Base-by-base conservation (phyloP, 768 basidiomycete genomes). In the Kwoniella europaea region DNA sequence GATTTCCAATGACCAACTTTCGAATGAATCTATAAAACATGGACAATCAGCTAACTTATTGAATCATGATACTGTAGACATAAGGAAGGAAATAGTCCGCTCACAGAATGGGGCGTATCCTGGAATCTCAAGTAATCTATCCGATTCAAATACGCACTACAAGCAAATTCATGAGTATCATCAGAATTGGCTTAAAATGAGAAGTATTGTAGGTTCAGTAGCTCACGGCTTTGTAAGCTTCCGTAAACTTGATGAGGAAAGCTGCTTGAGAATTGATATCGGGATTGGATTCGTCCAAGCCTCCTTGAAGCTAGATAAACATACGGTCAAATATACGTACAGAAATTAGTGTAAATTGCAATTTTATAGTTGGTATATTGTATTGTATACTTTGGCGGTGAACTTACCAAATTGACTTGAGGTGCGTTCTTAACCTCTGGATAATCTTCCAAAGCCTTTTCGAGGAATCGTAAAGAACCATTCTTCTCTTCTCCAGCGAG, bases 41-140 rank as follows among this genome's bases (percentile, higher is more conserved):
- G 24, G 10, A n/a, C 15, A 20, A 55, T 55, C 15, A 55, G 54
- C 54, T 55, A 24, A 24, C 24, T 24, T 24, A 13, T 10, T 20
- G 2, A 4, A 20, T 55, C 10, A 16, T 15, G 50, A 52, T 5
- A 52, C 20, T 52, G 20, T 52, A 16, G 9, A 3, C 50, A 57
- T 57, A 29, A 22, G 4, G n/a, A n/a, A 29, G 13, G 20, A 10
- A 13, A 13, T 20, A 13, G 1, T 9, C 24, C 2, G 63, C 71
- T 68, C 27, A 72, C 71, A 42, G 71, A 72, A 72, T 10, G 71
- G 67, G 6, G 54, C n/a, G 56, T 68, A 68, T n/a, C 71, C 71
- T 10, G 71, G 61, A 20, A 72, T 22, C 12, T 68, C 65, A 15
- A 72, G 46, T 18, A 64, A 15, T 53, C 46, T 55, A 41, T 72